Conservation (phyloP, 805 yeast species). For the Lachancea fermentati region DNA sequence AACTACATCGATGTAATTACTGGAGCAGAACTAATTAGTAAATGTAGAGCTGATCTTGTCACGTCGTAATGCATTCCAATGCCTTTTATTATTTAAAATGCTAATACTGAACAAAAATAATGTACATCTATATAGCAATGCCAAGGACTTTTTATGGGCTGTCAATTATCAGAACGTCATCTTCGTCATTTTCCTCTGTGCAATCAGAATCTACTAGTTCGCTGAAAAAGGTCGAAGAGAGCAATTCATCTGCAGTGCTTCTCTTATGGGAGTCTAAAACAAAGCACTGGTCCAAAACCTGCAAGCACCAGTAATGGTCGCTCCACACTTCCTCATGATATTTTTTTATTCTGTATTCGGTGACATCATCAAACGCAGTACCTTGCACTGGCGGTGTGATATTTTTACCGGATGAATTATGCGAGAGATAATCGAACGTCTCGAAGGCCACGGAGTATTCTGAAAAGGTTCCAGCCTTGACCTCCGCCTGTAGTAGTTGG, state of each 20-base stretch:
- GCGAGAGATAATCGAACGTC: slow-evolving; percentile 43
- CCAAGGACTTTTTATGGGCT: neutral
- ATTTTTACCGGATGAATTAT: slow-evolving; percentile 31
- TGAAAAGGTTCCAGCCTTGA: slow-evolving; percentile 56
- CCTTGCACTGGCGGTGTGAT: slow-evolving; percentile 15
- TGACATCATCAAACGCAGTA: slow-evolving; percentile 9
- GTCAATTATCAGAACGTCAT: slow-evolving; percentile 14
- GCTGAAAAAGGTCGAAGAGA: slow-evolving; percentile 55
- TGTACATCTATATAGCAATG: neutral
- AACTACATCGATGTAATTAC: too few relatives aligned
- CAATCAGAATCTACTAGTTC: slow-evolving; percentile 31
- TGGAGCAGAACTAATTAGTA: neutral
- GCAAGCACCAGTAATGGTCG: slow-evolving; percentile 41
- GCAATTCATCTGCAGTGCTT: slow-evolving; percentile 50
- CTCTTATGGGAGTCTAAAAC: slow-evolving; percentile 53
- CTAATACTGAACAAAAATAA: neutral
- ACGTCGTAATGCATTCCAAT: neutral
- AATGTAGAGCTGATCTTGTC: neutral
- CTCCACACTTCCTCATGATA: slow-evolving; percentile 33
- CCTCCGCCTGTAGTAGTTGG: slow-evolving; percentile 27
- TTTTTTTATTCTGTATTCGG: slow-evolving; percentile 21
- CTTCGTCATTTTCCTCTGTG: slow-evolving; percentile 24
- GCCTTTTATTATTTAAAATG: neutral
- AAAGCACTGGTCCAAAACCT: slow-evolving; percentile 52
- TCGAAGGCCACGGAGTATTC: slow-evolving; percentile 68